These are phyloP conservation scores for Circinella minor DNA, from an alignment of 371 early-diverging fungal species.

Conservation along the genomic window DNA sequence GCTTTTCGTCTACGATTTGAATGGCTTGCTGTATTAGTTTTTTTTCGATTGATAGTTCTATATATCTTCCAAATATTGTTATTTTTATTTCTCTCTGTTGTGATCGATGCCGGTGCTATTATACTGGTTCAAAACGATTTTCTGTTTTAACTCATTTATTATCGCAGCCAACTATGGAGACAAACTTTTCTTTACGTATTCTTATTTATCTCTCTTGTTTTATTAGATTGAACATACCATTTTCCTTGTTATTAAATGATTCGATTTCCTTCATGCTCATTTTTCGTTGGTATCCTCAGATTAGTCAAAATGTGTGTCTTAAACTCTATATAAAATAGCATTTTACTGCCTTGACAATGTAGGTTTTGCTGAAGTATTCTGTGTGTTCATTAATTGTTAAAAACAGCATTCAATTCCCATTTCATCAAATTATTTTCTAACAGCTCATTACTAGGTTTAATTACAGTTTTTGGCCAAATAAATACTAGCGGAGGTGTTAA, in stretches of 20 bases:
- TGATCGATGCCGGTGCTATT: too few species aligned
- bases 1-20: not conserved
- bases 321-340: not conserved
- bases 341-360: not conserved
- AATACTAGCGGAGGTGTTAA: not conserved
- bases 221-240: not conserved
- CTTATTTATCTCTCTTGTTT: not conserved
- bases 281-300: not conserved
- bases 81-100: too few species aligned
- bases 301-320: not conserved
- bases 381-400: constrained; percentile 4
- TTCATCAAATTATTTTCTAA: not conserved
- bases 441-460: not conserved
- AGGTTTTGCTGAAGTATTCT: not conserved
- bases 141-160: too few species aligned
- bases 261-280: not conserved
- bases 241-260: not conserved
- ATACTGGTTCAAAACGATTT: too few species aligned
- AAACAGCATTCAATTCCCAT: not conserved
- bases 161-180: not conserved
- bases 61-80: too few species aligned
- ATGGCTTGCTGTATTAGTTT: not conserved
- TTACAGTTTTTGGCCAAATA: not conserved
- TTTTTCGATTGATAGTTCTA: not conserved
- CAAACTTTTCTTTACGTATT: not conserved